These are phyloP conservation scores for Eucalyptus curtisii DNA, from an alignment of 345 rosid genomes.

Conservation along the genomic window DNA sequence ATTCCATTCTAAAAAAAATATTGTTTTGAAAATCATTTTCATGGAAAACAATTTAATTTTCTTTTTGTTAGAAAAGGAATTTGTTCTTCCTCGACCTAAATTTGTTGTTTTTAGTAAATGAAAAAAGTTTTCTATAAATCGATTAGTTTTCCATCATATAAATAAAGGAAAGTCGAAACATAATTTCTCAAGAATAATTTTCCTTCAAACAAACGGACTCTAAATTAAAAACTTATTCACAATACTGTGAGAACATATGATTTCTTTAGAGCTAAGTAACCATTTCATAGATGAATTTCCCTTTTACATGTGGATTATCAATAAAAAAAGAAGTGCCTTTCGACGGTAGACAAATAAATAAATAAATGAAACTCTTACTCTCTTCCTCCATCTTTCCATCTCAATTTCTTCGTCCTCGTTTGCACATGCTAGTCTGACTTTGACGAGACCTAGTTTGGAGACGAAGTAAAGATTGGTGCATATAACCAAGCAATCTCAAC, in stretches of 20 bases:
- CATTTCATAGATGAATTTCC: not conserved
- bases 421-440: not conserved
- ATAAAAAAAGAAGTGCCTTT: not conserved
- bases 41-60: too few species aligned
- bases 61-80: not conserved
- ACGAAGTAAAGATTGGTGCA: not conserved
- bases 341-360: not conserved
- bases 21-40: too few species aligned
- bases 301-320: not conserved
- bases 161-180: too few species aligned
- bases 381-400: not conserved
- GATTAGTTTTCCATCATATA: too few species aligned
- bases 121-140: too few species aligned
- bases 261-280: not conserved
- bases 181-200: not conserved
- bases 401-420: not conserved
- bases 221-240: not conserved
- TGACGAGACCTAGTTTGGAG: not conserved
- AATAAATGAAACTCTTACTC: not conserved
- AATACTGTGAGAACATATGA: not conserved
- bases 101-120: not conserved
- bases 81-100: not conserved
- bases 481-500: not conserved
- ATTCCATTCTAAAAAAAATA: too few species aligned
- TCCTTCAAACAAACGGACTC: not conserved